Evolutionary conservation across 345 rosid species (phyloP), one percentile per base, ranked within the genome.

Genomic region (Psidium guajava): DNA sequence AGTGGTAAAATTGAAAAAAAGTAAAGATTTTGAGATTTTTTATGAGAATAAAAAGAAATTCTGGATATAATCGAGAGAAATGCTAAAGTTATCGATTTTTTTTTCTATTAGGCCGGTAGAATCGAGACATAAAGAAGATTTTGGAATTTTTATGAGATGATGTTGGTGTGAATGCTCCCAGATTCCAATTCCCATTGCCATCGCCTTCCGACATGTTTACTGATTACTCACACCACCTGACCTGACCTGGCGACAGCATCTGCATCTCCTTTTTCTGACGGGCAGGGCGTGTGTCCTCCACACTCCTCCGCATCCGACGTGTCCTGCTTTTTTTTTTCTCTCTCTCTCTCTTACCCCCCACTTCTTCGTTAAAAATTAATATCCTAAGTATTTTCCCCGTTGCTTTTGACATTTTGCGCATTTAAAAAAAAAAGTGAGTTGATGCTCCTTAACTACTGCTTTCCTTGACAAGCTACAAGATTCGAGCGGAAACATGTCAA

Each of bases 201-300:
- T 32, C 44, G 20, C 21, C 5, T 61, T 3, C 22, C 44, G 22
- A 64, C 75, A 16, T 28, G 44, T 36, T 16, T 28, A 36, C 75
- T 64, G 75, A 28, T 64, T 28, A 28, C 75, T 64, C 3, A 2
- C 14, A 50, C 14, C 52, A 50, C 52, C 52, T 11, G 52, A 50
- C 14, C 52, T 27, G 21, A 3, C 40, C 10, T 3, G 11, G 7
- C 75, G 1, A 16, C 12, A 18, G 47, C 47, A 69, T 64, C 44
- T 18, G 75, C 75, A 32, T 64, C 44, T 64, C 44, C 1, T 32
- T 32, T 64, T 64, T 8, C 12, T 3, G 75, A 32, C 44, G 44
- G 36, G 25, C 4, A 3, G 27, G 81, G 84, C 59, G 84, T 85
- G 84, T 85, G 87, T 18, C 87, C 61, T 9, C 84, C 87, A 85